Base-by-base conservation (phyloP, 352 stramenopile genomes). In the Pythium scleroteichum region DNA sequence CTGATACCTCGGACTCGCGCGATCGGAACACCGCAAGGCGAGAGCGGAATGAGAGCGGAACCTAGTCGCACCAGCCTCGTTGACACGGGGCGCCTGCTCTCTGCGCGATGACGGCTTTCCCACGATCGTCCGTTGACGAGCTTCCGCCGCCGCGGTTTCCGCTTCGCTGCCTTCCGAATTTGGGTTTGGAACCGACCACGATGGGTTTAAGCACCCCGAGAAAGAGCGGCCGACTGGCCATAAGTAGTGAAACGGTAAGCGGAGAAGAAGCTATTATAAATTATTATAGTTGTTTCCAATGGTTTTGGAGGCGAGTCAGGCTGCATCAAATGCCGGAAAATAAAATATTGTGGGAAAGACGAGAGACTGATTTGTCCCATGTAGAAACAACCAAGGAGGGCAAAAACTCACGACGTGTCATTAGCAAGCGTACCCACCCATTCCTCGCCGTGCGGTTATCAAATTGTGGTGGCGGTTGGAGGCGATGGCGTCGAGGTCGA, bases 341-440 rank as follows among this genome's bases (percentile, higher is more conserved):
- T 62, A 13, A 17, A 22, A 32, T 46, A 20, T 35, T 49, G 33
- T 4, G 59, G 61, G 61, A 33, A 17, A 38, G 5, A 8, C 9
- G 13, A 51, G 48, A 54, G 40, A 69, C 62, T 69, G 62, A 69
- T 69, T 69, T 69, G 54, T 42, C 40, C 53, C 3, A 16, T 1
- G 4, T 9, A 8, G 35, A 47, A 32, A 41, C 55, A 42, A 13
- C 6, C 9, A 6, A 38, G 4, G 6, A 16, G 38, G 46, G 48
- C 45, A 38, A 23, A 59, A 51, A 69, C 52, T 46, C 10, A 58
- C 42, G 62, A 62, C 62, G 62, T 64, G 39, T 22, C 14, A 29
- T 57, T 64, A 68, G 41, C 47, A 46, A 63, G 40, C 26, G 60
- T 58, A 62, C 60, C 52, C 60, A 67, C 60, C 26, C 19, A 16